Base-by-base conservation (phyloP, 73 alveolate species). In the Blepharisma japonicum region DNA sequence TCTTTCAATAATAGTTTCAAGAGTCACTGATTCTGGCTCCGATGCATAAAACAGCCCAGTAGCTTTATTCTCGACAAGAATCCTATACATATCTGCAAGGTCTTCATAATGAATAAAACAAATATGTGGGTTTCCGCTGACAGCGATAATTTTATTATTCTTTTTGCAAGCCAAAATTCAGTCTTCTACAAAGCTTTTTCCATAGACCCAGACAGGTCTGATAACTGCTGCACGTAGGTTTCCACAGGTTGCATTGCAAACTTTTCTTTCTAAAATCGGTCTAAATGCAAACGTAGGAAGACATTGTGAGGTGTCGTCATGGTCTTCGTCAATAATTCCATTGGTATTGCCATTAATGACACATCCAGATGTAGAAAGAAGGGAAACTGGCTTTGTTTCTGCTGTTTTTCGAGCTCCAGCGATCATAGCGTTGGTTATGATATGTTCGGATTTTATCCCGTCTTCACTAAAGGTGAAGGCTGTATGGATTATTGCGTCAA, bases 141-240 rank as follows among this genome's bases (percentile, higher is more conserved):
- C 27, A 51, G 21, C 66, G 4, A 51, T 18, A 18, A 51, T 51
- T 51, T 51, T 51, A 14, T 18, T 18, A 51, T 51, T 0, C 21
- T 51, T 51, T 18, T 51, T 51, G 21, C 66, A 51, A 51, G 66
- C 66, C n/a, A 18, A 51, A 18, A 51, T 14, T 4, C 66, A 51
- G n/a, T 11, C 66, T 14, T 51, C 66, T 11, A 51, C 66, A 51
- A 14, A 18, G 21, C 66, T 51, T 51, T 4, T 18, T 51, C 66
- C 66, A 51, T 51, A 51, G 21, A 51, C 66, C n/a, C n/a, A 51
- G 66, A 51, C 66, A 51, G 66, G 66, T 11, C 66, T 11, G 21
- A 51, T 51, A 18, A 51, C 66, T 14, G 27, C 21, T 11, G 21
- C 66, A 51, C 21, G n/a, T 14, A 51, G 66, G 4, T 51, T 51